These are phyloP conservation scores for Sphaerosporella brunnea DNA, from an alignment of 495 filamentous ascomycete genomes.

Conservation along the genomic window DNA sequence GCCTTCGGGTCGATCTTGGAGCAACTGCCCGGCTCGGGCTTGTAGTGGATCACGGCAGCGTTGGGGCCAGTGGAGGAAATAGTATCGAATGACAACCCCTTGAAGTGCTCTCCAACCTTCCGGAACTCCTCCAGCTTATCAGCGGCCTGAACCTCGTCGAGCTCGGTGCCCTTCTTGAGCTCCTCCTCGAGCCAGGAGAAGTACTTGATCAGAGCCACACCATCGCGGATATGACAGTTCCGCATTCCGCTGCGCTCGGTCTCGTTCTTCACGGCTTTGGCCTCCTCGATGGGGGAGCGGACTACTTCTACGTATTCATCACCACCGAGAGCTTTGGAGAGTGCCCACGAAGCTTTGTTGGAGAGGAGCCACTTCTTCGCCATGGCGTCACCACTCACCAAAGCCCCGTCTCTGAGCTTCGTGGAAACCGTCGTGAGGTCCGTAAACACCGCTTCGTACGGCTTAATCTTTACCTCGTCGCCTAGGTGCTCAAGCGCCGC, in stretches of 20 bases:
- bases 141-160: constrained; percentile 81
- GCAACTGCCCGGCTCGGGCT: constrained; percentile 69
- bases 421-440: constrained; percentile 49
- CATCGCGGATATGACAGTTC: constrained; percentile 83
- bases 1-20: constrained; percentile 67
- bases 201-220: constrained; percentile 77
- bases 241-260: constrained; percentile 84
- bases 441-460: constrained; percentile 68
- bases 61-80: constrained; percentile 93
- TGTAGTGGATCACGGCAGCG: constrained; percentile 95
- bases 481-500: constrained; percentile 56
- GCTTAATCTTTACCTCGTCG: constrained; percentile 50
- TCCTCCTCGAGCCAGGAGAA: constrained; percentile 96
- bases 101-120: constrained; percentile 64
- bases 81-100: constrained; percentile 84
- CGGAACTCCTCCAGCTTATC: constrained; percentile 77
- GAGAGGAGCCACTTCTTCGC: constrained; percentile 69
- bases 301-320: constrained; percentile 71
- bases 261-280: constrained; percentile 95
- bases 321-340: constrained; percentile 76
- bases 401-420: constrained; percentile 28
- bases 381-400: constrained; percentile 25
- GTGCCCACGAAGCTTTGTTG: constrained; percentile 81
- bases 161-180: constrained; percentile 41
- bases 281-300: constrained; percentile 75